Conservation (phyloP, 331 rosid species). For the Cydonia oblonga region DNA sequence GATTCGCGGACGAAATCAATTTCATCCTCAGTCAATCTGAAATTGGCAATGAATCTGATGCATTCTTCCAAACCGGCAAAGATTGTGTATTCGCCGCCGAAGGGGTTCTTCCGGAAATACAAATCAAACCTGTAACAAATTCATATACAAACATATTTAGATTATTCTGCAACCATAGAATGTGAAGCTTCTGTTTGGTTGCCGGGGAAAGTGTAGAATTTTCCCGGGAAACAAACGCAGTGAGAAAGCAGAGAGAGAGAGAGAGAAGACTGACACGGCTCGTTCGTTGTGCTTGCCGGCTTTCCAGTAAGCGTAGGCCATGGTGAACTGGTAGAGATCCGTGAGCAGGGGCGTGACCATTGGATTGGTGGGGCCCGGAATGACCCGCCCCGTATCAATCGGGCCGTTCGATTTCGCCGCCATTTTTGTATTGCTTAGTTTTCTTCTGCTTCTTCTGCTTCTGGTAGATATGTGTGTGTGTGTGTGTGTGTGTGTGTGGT, state of each 20-base stretch:
- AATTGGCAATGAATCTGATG: constrained; percentile 62
- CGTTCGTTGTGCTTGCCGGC: constrained; percentile 81
- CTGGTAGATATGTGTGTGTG: neutral
- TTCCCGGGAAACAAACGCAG: constrained; percentile 17
- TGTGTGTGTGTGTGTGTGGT: too few relatives aligned
- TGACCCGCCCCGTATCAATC: constrained; percentile 19
- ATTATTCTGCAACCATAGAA: too few relatives aligned
- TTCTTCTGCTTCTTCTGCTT: neutral
- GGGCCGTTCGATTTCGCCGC: constrained; percentile 48
- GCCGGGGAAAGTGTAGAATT: neutral
- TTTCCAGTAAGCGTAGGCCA: constrained; percentile 99
- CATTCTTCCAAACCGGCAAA: constrained; percentile 95
- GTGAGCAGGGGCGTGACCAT: constrained; percentile 91
- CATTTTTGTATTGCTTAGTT: constrained; percentile 10
- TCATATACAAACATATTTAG: too few relatives aligned
- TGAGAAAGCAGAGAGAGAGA: neutral
- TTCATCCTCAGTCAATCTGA: constrained; percentile 54
- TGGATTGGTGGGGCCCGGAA: constrained; percentile 66
- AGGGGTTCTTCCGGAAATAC: constrained; percentile 85
- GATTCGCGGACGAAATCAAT: constrained; percentile 45
- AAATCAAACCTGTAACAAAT: constrained; percentile 75
- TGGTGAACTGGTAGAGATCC: constrained; percentile 90
- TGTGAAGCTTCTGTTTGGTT: neutral
- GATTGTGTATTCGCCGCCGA: constrained; percentile 83
- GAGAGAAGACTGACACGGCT: constrained; percentile 61